Evolutionary conservation across 192 early-diverging fungal species (phyloP).

Genomic region (Obelidium mucronatum): DNA sequence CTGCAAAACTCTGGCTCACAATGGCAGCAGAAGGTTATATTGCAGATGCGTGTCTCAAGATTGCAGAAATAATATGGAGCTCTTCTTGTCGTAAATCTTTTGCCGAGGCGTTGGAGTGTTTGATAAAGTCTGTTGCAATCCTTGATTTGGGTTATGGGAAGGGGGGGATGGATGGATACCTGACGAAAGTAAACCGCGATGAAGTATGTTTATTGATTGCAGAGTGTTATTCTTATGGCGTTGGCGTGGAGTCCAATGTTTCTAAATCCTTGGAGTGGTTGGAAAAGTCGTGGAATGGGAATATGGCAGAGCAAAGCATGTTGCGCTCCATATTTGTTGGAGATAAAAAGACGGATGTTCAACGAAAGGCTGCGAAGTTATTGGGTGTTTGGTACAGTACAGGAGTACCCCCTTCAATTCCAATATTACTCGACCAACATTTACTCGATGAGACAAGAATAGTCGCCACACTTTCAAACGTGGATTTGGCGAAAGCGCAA

Average conservation of each 20-base stretch:
- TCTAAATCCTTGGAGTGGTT: conserved; percentile 10
- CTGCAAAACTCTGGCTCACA: conserved; percentile 7
- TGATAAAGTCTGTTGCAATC: conserved; percentile 5
- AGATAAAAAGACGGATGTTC: neutral
- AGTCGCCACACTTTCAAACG: too few relatives aligned
- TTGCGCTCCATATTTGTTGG: neutral
- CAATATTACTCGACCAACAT: neutral
- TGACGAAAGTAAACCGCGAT: neutral
- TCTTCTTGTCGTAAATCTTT: neutral
- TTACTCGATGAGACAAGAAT: too few relatives aligned
- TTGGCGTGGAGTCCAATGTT: neutral
- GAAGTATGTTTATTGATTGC: neutral
- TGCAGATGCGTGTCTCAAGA: conserved; percentile 12
- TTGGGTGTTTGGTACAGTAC: conserved; percentile 7
- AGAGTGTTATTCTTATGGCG: conserved; percentile 21
- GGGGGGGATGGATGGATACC: neutral
- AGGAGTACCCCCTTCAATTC: neutral
- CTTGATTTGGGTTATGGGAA: neutral
- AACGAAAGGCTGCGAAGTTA: neutral
- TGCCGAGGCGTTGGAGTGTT: neutral
- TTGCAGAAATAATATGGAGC: conserved; percentile 3
- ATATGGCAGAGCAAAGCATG: neutral
- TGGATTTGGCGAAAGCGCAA: neutral
- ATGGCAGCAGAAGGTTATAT: neutral
- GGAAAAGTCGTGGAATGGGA: conserved; percentile 4